Base-by-base conservation (phyloP, 2,329 filamentous ascomycete genomes). In the Colletotrichum sp. region DNA sequence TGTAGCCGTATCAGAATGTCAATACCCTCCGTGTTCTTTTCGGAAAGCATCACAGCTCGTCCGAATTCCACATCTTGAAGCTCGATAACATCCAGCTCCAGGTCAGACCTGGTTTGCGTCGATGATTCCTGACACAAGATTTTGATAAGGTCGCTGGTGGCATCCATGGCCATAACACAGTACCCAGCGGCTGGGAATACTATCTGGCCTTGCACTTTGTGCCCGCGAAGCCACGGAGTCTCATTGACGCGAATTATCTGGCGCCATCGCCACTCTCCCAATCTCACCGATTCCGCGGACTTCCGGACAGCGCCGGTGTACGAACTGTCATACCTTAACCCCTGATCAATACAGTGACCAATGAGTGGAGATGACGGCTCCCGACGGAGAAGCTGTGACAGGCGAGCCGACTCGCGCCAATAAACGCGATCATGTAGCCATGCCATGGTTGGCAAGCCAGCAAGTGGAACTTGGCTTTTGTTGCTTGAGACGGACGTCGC, bases 131-230 rank as follows among this genome's bases (percentile, higher is more conserved):
- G 71, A 22, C 30, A 25, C 12, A 57, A 19, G 6, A 12, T 12
- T 19, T 44, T 15, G 25, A 78, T 22, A 81, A 71, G 22, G 22
- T 71, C 44, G 81, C 7, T 78, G 29, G 69, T 77, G 6, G 87
- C 88, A 72, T 89, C 87, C 1, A 87, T 80, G 2, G 84, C 86
- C 81, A 88, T 87, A 29, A 82, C 80, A 2, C 88, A 66, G 77
- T 87, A 89, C 0, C 83, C 87, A 1, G 87, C 84, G 2, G 79
- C 85, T 0, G 89, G 88, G 68, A 88, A 88, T 7, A 90, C 81
- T 19, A 84, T 80, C 34, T 87, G 80, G 3, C 80, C 79, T 27
- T 86, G 81, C 44, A 81, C 65, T 19, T 77, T 72, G 62, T 89
- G 86, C 29, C 86, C 83, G 4, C 70, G 44, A 5, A 88, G 72